phyloP scores from a whole-genome alignment of 257 asterid genomes.

The Fraxinus pennsylvanica region DNA sequence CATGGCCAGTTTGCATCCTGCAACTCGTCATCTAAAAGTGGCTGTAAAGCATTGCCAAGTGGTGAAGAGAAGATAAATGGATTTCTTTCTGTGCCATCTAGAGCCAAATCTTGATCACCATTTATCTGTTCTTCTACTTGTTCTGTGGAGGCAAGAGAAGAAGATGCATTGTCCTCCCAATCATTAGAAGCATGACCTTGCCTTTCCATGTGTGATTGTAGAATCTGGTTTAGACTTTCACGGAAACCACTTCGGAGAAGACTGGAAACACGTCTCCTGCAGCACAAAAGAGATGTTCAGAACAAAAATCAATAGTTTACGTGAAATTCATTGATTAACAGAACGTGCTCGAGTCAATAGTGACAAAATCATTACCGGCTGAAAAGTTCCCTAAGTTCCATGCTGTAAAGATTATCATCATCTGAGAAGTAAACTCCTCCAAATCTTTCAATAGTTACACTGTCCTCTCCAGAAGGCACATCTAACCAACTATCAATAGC shows the following conservation, averaged over 20 bases:
- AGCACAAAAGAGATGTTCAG: constrained; percentile 20
- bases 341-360: background rate
- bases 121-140: constrained; percentile 47
- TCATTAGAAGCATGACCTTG: constrained; percentile 59
- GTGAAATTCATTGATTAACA: background rate
- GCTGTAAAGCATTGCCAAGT: constrained; percentile 37
- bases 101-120: constrained; percentile 34
- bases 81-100: constrained; percentile 38
- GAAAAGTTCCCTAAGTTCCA: constrained; percentile 80
- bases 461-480: constrained; percentile 57
- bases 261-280: constrained; percentile 83
- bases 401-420: constrained; percentile 57
- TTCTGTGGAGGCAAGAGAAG: constrained; percentile 47
- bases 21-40: constrained; percentile 52
- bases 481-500: constrained; percentile 70
- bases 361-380: constrained; percentile 57
- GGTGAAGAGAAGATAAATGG: constrained; percentile 38
- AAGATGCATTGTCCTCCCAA: constrained; percentile 56
- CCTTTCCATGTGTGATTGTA: constrained; percentile 71
- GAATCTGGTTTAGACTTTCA: constrained; percentile 64
- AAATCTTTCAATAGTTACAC: constrained; percentile 41
- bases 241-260: constrained; percentile 84
- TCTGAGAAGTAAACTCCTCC: constrained; percentile 45
- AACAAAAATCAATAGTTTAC: background rate
- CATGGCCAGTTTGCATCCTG: constrained; percentile 46